Percentiles rank a stretch among this genome's conserved stretches.
Conservation (phyloP, 2,329 filamentous ascomycete species). For the Septoria petroselini region DNA sequence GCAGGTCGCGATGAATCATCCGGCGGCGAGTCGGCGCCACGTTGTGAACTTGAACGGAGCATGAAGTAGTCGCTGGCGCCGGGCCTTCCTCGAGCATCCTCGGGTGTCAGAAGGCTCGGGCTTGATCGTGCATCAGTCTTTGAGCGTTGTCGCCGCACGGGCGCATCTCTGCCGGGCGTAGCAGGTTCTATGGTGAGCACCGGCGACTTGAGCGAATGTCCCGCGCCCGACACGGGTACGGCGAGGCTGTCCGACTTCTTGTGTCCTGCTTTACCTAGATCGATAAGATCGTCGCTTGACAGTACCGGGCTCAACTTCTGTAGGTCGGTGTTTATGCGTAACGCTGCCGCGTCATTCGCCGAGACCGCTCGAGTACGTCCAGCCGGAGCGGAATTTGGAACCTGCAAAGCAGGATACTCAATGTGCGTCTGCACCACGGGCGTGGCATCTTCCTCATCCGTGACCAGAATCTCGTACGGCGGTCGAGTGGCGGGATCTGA, state of each 20-base stretch:
- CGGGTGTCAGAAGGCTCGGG: constrained; percentile 20
- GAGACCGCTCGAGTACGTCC: constrained; percentile 54
- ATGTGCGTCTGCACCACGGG: constrained; percentile 9
- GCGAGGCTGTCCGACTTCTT: constrained; percentile 14
- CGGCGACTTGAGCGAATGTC: constrained; percentile 13
- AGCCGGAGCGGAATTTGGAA: constrained; percentile 27
- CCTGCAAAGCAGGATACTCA: constrained; percentile 8
- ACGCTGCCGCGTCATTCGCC: constrained; percentile 54
- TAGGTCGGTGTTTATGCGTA: constrained; percentile 44
- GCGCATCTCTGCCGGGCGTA: constrained; percentile 20
- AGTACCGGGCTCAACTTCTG: constrained; percentile 19
- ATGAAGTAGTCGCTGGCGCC: constrained; percentile 18
- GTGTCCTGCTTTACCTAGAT: constrained; percentile 3
- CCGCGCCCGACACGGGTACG: constrained; percentile 6
- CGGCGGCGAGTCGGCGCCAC: constrained; percentile 15
- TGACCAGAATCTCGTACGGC: constrained; percentile 22
- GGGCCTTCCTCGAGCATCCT: constrained; percentile 11
- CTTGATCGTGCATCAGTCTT: constrained; percentile 13
- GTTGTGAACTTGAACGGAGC: constrained; percentile 14
- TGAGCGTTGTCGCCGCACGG: constrained; percentile 15
- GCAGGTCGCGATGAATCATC: constrained; percentile 25
- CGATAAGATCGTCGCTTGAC: constrained; percentile 19
- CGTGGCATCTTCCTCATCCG: constrained; percentile 14
- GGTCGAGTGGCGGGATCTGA: constrained; percentile 44
- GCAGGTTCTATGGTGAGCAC: constrained; percentile 22